A percentile compares a stretch with the other conserved stretches of the same genome.
These are phyloP conservation scores for Papilionanthe hybrid DNA, from an alignment of 116 monocot species.

Conservation along the genomic window DNA sequence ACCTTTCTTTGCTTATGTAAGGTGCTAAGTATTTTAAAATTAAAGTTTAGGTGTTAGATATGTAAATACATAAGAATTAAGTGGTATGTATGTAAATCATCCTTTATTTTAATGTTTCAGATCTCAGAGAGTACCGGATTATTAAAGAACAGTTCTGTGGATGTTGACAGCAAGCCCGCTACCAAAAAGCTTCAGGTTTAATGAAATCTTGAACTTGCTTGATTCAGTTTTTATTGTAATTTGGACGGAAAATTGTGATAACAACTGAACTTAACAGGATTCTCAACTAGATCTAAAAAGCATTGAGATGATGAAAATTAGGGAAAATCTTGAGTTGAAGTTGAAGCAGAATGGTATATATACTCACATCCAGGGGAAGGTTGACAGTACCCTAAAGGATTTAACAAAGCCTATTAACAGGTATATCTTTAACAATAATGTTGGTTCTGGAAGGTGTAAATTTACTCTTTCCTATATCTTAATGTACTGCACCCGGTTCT, in stretches of 20 bases:
- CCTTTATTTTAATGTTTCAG: constrained; percentile 11
- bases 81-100: no score
- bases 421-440: constrained; percentile 18
- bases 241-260: neutral
- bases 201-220: neutral
- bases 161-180: constrained; percentile 8
- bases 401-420: constrained; percentile 19
- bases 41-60: no score
- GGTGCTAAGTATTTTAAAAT: no score
- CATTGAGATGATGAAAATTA: constrained; percentile 79
- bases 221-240: neutral
- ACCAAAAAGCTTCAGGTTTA: constrained; percentile 33
- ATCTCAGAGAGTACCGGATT: constrained; percentile 12
- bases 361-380: constrained; percentile 19
- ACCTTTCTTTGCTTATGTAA: no score
- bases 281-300: constrained; percentile 38
- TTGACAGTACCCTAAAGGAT: constrained; percentile 14
- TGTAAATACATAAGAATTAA: no score
- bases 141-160: constrained; percentile 12
- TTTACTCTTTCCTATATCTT: neutral
- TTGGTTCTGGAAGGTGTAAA: neutral
- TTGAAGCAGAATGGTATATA: constrained; percentile 76
- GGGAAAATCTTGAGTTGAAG: constrained; percentile 80
- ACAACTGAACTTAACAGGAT: constrained; percentile 26
- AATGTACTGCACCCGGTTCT: neutral